Conservation (phyloP, 768 basidiomycete species). For the Rhodotorula paludigena region DNA sequence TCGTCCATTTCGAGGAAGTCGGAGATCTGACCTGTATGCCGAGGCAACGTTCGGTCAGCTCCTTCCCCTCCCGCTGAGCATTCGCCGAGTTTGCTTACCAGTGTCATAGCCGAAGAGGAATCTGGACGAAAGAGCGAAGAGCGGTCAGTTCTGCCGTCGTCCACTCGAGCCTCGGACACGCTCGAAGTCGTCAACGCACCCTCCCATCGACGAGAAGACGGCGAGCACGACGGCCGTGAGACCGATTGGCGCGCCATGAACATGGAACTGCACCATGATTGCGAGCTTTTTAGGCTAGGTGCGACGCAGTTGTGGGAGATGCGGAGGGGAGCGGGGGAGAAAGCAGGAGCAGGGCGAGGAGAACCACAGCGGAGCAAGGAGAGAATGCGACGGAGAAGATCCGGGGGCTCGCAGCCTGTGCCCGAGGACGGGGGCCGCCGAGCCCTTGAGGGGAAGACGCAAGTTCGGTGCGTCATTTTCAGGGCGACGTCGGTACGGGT, state of each 20-base stretch:
- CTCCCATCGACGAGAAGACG: constrained; percentile 65
- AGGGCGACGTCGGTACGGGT: too few relatives aligned
- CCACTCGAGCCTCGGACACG: constrained; percentile 33
- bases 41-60: not conserved
- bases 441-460: too few relatives aligned
- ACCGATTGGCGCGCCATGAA: constrained; percentile 58
- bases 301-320: not conserved
- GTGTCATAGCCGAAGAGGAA: constrained; percentile 33
- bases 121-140: not conserved
- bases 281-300: too few relatives aligned
- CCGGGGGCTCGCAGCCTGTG: too few relatives aligned
- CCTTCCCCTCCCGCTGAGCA: too few relatives aligned
- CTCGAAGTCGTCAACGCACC: constrained; percentile 40
- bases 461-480: too few relatives aligned
- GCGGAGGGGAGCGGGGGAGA: not conserved
- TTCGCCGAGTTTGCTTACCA: too few relatives aligned
- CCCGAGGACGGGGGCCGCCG: too few relatives aligned
- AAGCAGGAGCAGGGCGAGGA: not conserved
- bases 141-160: not conserved
- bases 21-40: constrained; percentile 64
- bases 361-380: not conserved
- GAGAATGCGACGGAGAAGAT: too few relatives aligned
- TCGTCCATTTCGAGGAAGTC: constrained; percentile 70
- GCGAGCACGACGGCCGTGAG: constrained; percentile 62
- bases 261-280: not conserved